Evolutionary conservation across 106 monocot species (phyloP).

Genomic region (Platanthera guangdongensis): DNA sequence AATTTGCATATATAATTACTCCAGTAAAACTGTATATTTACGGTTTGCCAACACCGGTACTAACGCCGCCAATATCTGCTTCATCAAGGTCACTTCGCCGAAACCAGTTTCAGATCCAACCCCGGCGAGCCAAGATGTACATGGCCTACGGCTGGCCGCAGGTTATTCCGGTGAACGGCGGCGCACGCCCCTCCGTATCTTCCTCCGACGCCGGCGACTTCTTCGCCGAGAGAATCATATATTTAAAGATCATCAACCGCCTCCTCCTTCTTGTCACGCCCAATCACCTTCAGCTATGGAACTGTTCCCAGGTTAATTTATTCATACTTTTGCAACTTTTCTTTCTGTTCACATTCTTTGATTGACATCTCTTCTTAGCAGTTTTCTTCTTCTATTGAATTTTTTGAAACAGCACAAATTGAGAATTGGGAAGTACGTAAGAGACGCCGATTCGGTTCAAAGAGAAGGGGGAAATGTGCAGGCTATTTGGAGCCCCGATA

Average conservation of each 20-base stretch:
- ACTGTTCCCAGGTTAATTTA: conserved; percentile 58
- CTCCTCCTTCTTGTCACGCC: conserved; percentile 77
- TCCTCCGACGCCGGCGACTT: conserved; percentile 10
- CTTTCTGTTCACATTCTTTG: background rate
- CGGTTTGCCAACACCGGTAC: no score
- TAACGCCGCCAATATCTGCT: no score
- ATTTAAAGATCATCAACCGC: conserved; percentile 45
- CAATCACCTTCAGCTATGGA: conserved; percentile 81
- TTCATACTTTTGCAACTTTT: background rate
- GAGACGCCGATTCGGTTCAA: conserved; percentile 46
- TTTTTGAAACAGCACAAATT: conserved; percentile 68
- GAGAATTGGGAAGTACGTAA: conserved; percentile 50
- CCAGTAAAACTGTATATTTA: no score
- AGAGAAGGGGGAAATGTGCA: conserved; percentile 67
- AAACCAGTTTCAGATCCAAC: background rate
- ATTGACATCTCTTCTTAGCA: background rate
- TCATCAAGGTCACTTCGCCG: background rate
- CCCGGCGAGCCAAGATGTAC: conserved; percentile 49
- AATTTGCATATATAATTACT: no score
- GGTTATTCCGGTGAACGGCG: conserved; percentile 67
- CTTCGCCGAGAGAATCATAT: conserved; percentile 40
- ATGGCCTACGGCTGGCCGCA: conserved; percentile 97
- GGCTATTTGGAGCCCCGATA: conserved; percentile 88
- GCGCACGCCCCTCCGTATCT: conserved; percentile 18
- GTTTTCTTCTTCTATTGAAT: background rate